Evolutionary conservation across 2,329 filamentous ascomycete genomes (phyloP), one percentile per base, ranked within the genome.

Genomic region (Neofusicoccum sp.): DNA sequence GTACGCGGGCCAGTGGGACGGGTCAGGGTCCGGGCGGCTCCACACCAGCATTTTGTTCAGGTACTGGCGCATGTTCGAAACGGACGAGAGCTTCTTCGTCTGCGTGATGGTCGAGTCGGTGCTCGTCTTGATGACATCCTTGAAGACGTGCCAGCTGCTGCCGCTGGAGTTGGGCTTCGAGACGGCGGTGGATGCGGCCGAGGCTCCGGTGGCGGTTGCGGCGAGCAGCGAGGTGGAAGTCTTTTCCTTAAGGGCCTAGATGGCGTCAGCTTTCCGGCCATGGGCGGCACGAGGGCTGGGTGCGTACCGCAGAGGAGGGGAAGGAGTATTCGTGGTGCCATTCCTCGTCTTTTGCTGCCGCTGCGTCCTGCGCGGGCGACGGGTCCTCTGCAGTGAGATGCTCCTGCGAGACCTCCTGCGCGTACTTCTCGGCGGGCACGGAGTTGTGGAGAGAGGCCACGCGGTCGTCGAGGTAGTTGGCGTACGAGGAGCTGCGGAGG

Each of bases 1-100:
- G 64, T 78, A 80, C 2, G 76, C 73, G 34, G 78, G 78, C 75
- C 75, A 79, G 64, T 80, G 78, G 48, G 60, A 70, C 28, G 72
- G 73, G 14, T 62, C 61, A 24, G 61, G 58, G 20, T 61, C 60
- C 6, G 70, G 69, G 28, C 76, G 71, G 43, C 67, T 68, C 78
- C 78, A 80, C 5, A 75, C 67, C 20, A 79, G 69, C 67, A 79
- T 74, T 45, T 73, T 71, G 63, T 75, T 68, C 65, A 80, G 71
- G 56, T 77, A 76, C 62, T 69, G 68, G 60, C 70, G 71, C 62
- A 70, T 63, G 58, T 72, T 65, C 24, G 66, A 56, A 26, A 61
- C 43, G 9, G 59, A 49, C 24, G 48, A 48, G 8, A 61, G 41
- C 49, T 61, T 61, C 49, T 47, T 57, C 14, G 59, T 53, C 6